These are phyloP conservation scores for Candida peoriensis DNA, from an alignment of 805 yeast species.

Conservation along the genomic window DNA sequence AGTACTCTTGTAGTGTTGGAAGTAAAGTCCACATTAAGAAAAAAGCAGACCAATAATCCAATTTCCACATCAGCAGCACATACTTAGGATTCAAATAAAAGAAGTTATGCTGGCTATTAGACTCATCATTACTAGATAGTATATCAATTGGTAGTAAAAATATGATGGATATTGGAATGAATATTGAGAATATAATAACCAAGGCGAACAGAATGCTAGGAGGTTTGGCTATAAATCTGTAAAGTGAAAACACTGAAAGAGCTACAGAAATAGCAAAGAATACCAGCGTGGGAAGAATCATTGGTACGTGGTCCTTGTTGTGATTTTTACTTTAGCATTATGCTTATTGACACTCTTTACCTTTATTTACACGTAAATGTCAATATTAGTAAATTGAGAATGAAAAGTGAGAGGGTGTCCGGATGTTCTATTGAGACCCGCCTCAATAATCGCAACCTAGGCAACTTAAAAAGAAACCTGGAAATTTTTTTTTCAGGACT, in stretches of 20 bases:
- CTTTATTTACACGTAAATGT: no score
- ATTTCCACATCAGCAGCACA: conserved; percentile 61
- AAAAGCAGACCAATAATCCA: conserved; percentile 78
- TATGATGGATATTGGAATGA: conserved; percentile 70
- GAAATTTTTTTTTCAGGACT: no score
- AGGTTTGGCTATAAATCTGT: conserved; percentile 17
- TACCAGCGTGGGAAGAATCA: conserved; percentile 18
- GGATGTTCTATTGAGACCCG: no score
- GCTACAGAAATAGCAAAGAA: conserved; percentile 17
- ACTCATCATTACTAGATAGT: conserved; percentile 40
- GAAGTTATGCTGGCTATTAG: conserved; percentile 21
- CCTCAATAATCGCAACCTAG: no score
- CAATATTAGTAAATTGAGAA: no score
- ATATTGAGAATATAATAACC: conserved; percentile 48
- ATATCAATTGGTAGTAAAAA: conserved; percentile 73
- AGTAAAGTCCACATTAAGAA: conserved; percentile 71
- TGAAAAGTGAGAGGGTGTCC: no score
- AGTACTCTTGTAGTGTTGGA: conserved; percentile 71
- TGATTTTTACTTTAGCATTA: no score
- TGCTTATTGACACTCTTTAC: no score
- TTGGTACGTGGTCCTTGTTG: no score
- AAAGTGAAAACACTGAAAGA: conserved; percentile 15
- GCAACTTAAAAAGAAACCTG: no score
- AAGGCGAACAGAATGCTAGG: conserved; percentile 19
- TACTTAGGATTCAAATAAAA: conserved; percentile 43